These are phyloP conservation scores for Phytophthora quininea DNA, from an alignment of 352 stramenopile species.

Conservation along the genomic window DNA sequence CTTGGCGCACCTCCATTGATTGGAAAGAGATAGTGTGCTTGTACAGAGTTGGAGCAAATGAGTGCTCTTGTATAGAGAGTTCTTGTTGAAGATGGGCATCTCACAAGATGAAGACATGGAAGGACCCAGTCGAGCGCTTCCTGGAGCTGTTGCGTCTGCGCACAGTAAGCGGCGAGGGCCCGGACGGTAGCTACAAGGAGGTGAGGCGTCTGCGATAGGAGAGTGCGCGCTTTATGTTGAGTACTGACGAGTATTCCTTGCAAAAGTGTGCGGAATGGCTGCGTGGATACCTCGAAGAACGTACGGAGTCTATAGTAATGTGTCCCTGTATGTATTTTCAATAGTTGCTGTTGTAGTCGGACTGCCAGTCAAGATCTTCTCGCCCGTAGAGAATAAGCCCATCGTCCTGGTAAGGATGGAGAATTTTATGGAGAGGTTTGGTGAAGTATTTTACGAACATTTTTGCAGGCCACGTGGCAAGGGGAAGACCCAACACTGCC, in stretches of 20 bases:
- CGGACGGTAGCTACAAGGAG: conserved; percentile 69
- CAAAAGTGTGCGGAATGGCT: conserved; percentile 75
- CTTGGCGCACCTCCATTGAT: conserved; percentile 35
- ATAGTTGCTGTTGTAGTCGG: conserved; percentile 30
- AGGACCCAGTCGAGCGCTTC: conserved; percentile 63
- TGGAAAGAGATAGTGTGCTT: conserved; percentile 1
- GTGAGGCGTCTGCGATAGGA: conserved; percentile 15
- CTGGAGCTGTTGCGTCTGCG: conserved; percentile 81
- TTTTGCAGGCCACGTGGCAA: conserved; percentile 70
- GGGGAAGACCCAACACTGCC: conserved; percentile 89
- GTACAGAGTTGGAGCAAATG: conserved; percentile 1
- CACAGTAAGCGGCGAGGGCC: conserved; percentile 79
- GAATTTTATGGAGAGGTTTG: conserved; percentile 3
- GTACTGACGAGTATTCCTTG: background rate
- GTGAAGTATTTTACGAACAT: background rate
- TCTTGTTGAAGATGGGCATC: background rate
- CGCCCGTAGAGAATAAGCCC: conserved; percentile 75
- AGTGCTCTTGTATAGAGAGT: conserved; percentile 29
- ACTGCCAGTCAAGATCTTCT: conserved; percentile 55
- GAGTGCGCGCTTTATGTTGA: background rate
- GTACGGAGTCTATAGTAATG: conserved; percentile 19
- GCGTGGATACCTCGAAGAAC: conserved; percentile 51
- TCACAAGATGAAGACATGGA: conserved; percentile 17
- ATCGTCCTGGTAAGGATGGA: conserved; percentile 82
- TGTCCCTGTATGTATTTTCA: background rate